phyloP scores from a whole-genome alignment of 768 basidiomycete species.

The Lactarius hatsudake region DNA sequence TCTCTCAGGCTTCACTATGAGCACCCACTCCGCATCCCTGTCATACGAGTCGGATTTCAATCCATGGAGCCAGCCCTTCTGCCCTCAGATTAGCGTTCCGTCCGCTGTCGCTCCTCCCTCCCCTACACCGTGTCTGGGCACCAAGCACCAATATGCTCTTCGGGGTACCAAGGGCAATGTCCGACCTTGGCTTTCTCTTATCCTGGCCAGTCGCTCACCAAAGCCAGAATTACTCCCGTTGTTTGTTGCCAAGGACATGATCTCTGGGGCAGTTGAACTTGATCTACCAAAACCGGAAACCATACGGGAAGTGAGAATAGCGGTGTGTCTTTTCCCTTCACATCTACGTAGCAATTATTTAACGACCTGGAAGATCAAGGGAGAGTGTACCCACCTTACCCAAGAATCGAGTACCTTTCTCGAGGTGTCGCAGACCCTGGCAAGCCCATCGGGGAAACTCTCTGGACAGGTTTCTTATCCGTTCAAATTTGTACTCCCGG shows the following conservation, averaged over 20 bases:
- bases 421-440: conserved; percentile 42
- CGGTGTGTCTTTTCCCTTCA: conserved; percentile 37
- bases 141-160: conserved; percentile 42
- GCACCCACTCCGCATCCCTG: not conserved
- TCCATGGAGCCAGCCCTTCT: not conserved
- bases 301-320: conserved; percentile 47
- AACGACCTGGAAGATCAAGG: conserved; percentile 10
- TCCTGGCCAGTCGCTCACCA: conserved; percentile 43
- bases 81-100: not conserved
- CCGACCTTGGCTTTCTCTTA: conserved; percentile 48
- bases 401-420: conserved; percentile 54
- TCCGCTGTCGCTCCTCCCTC: not conserved
- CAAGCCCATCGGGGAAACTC: conserved; percentile 41
- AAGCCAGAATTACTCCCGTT: conserved; percentile 41
- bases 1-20: not conserved
- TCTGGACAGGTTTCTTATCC: conserved; percentile 49
- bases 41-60: too few relatives aligned
- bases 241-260: conserved; percentile 47
- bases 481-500: conserved; percentile 47
- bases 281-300: conserved; percentile 49
- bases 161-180: conserved; percentile 39
- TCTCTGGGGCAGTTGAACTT: conserved; percentile 51
- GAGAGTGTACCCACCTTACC: conserved; percentile 27
- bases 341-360: not conserved
- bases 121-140: not conserved